phyloP scores from a whole-genome alignment of 352 stramenopile species.

The Globisporangium yorkense region DNA sequence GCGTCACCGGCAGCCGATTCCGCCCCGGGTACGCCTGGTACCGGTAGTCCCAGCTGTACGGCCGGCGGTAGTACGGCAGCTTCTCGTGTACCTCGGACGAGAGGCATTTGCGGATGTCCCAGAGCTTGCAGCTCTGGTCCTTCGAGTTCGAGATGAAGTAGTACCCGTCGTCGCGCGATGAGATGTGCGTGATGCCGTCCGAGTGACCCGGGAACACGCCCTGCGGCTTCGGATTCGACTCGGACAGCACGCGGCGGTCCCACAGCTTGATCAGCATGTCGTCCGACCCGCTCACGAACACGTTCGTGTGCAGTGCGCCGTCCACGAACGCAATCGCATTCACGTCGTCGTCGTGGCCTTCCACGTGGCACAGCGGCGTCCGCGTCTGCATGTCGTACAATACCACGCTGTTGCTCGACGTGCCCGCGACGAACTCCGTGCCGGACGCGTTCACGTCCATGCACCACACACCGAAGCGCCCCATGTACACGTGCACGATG shows the following conservation, averaged over 20 bases:
- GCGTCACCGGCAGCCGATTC: conserved; percentile 43
- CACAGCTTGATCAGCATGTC: conserved; percentile 82
- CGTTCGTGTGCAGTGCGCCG: conserved; percentile 69
- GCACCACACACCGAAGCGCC: conserved; percentile 72
- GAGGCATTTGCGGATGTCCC: conserved; percentile 77
- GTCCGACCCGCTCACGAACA: conserved; percentile 83
- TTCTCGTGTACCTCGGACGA: conserved; percentile 40
- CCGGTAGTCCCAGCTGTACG: conserved; percentile 79
- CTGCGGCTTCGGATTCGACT: conserved; percentile 65
- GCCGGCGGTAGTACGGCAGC: conserved; percentile 34
- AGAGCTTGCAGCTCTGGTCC: conserved; percentile 81
- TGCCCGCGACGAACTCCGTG: conserved; percentile 80
- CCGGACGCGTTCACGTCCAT: conserved; percentile 71
- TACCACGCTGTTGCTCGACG: conserved; percentile 64
- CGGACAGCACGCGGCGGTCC: conserved; percentile 74
- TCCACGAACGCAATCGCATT: conserved; percentile 86
- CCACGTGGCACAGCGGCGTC: conserved; percentile 57
- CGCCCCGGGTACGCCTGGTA: conserved; percentile 72
- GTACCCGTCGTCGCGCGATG: conserved; percentile 77
- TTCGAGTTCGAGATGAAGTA: conserved; percentile 89
- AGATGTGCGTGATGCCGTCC: conserved; percentile 80
- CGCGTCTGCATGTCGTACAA: conserved; percentile 79
- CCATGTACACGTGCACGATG: conserved; percentile 14
- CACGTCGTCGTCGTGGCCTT: conserved; percentile 72
- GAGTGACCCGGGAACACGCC: conserved; percentile 79